phyloP scores from a whole-genome alignment of 805 yeast genomes.

The Saccharomyces eubayanus region DNA sequence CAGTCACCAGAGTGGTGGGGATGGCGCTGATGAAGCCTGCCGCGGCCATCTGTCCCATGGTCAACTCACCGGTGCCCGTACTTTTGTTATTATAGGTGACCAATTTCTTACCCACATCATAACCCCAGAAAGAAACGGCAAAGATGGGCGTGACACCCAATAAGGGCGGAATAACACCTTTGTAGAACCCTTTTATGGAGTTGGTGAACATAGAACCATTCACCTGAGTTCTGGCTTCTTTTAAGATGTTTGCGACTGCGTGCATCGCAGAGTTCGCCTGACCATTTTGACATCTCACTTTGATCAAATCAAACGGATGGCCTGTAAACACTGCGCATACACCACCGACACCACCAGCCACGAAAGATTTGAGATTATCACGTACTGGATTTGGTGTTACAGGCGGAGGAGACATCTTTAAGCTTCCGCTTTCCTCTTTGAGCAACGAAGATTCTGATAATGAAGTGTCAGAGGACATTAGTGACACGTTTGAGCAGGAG shows the following conservation, averaged over 20 bases:
- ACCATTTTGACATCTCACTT: slow-evolving; percentile 80
- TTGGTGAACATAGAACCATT: slow-evolving; percentile 11
- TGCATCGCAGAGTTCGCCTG: slow-evolving; percentile 52
- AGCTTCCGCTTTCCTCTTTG: slow-evolving; percentile 3
- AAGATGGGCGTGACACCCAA: slow-evolving; percentile 98
- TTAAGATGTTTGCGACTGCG: slow-evolving; percentile 63
- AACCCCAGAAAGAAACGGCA: slow-evolving; percentile 98
- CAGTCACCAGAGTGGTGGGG: slow-evolving; percentile 94
- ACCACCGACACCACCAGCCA: slow-evolving; percentile 95
- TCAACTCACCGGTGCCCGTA: slow-evolving; percentile 30
- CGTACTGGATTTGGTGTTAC: slow-evolving; percentile 3
- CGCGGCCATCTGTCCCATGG: slow-evolving; percentile 65
- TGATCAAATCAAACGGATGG: slow-evolving; percentile 90
- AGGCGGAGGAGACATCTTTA: neutral
- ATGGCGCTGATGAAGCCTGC: slow-evolving; percentile 94
- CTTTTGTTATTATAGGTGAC: slow-evolving; percentile 41
- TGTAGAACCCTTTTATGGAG: slow-evolving; percentile 57
- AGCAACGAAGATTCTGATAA: slow-evolving; percentile 5
- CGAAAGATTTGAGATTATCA: slow-evolving; percentile 80
- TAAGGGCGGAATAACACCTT: slow-evolving; percentile 91
- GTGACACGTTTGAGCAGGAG: neutral
- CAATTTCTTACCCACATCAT: slow-evolving; percentile 79
- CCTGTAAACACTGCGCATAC: slow-evolving; percentile 92
- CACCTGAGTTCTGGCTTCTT: slow-evolving; percentile 52
- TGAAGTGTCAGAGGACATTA: slow-evolving; percentile 10